A percentile compares a stretch with the other conserved stretches of the same genome.
These are phyloP conservation scores for Ramaria sp. DNA, from an alignment of 768 basidiomycete genomes.

Conservation along the genomic window DNA sequence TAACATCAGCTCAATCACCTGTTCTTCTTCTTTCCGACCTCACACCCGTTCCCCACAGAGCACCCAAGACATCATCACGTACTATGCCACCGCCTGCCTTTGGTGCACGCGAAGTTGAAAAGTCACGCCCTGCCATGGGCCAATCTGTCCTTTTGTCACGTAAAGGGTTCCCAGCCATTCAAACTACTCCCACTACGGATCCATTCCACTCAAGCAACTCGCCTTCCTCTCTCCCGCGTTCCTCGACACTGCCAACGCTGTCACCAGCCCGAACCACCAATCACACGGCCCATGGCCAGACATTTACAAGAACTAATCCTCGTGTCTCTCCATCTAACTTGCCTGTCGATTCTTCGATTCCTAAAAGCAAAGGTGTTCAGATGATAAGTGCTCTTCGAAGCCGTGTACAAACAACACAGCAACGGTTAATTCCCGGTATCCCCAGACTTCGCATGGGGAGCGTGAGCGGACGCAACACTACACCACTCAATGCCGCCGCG, in stretches of 20 bases:
- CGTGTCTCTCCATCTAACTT: constrained; percentile 25
- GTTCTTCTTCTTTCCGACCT: constrained; percentile 53
- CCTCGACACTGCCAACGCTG: constrained; percentile 23
- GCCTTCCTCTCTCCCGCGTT: constrained; percentile 30
- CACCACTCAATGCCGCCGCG: not conserved
- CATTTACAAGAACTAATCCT: constrained; percentile 35
- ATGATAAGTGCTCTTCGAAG: constrained; percentile 92
- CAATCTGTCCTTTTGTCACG: constrained; percentile 41
- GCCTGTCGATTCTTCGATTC: constrained; percentile 29
- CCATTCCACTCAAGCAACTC: constrained; percentile 31
- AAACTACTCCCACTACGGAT: constrained; percentile 22
- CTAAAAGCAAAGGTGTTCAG: constrained; percentile 75
- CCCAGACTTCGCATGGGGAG: constrained; percentile 78
- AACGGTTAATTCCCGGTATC: constrained; percentile 81
- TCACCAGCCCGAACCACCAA: constrained; percentile 45
- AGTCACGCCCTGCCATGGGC: constrained; percentile 19
- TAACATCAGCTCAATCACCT: constrained; percentile 41
- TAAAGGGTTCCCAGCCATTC: constrained; percentile 36
- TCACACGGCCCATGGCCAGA: constrained; percentile 55
- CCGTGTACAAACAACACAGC: constrained; percentile 69
- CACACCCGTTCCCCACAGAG: constrained; percentile 25
- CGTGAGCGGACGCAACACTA: constrained; percentile 34
- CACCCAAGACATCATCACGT: constrained; percentile 15
- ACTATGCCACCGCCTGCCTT: constrained; percentile 5
- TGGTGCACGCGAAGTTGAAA: constrained; percentile 10